Base-by-base conservation (phyloP, 306 rosid species). In the Alnus glutinosa region DNA sequence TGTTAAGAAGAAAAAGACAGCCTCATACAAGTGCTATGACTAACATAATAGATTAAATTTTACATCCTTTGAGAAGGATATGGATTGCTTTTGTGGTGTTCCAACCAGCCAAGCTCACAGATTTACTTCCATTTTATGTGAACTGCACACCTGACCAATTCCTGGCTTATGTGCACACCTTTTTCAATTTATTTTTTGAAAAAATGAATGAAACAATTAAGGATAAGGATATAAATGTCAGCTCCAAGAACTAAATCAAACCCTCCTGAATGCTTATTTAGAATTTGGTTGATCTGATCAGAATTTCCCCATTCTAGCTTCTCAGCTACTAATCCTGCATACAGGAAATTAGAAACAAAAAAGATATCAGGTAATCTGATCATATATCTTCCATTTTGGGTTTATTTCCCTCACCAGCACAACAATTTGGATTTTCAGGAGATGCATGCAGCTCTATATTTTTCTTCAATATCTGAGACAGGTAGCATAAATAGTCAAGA, bases 301-400 rank as follows among this genome's bases (percentile, higher is more conserved):
- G 89, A 74, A 80, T 88, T 91, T 74, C 97, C 98, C 98, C 98
- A 94, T 78, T 92, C 98, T 49, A 94, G 88, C 83, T 91, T 91
- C 87, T 91, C 94, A 18, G 94, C 92, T 3, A 66, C 85, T 72
- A 92, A 82, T 62, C 78, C 98, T 94, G 90, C 87, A 86, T 68
- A 78, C 51, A 70, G 54, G 52, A 36, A 7, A 2, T 2, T 7
- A 44, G 55, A 75, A 58, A 47, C 67, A 58, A 52, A 11, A 8
- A 37, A 30, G 8, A 55, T 42, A 63, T 73, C 64, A 75, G 76
- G 19, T 74, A 19, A 75, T 39, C 44, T 66, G 55, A 66, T 47
- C 68, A 80, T 50, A 15, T 28, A 75, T 70, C 75, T 64, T 79
- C 19, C 39, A 16, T 47, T 37, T 63, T 55, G 71, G 59, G 73